phyloP scores from a whole-genome alignment of 1,139 yeast species.

The Pichia cactophila region DNA sequence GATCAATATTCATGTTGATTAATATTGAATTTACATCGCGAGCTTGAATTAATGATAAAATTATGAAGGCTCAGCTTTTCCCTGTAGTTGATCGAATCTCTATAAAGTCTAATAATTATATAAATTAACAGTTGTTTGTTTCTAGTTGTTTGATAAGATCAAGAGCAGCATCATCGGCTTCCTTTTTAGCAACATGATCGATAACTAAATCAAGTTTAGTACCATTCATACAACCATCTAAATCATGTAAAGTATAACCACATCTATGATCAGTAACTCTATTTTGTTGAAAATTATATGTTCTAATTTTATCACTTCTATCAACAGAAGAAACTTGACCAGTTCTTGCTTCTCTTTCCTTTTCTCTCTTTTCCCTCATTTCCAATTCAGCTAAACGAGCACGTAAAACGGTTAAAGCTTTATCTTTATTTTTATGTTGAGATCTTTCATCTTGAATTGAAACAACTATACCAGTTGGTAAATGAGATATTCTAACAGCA shows the following conservation, averaged over 20 bases:
- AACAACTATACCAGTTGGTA: conserved; percentile 86
- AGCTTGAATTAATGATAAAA: background rate
- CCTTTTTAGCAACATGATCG: conserved; percentile 42
- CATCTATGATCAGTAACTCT: conserved; percentile 93
- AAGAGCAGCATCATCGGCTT: conserved; percentile 39
- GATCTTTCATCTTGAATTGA: conserved; percentile 93
- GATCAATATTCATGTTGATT: no score
- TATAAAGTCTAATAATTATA: background rate
- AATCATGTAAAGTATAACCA: conserved; percentile 66
- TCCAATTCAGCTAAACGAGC: conserved; percentile 82
- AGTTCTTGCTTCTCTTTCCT: conserved; percentile 61
- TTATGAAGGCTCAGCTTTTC: background rate
- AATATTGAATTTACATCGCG: background rate
- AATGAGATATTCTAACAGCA: conserved; percentile 87
- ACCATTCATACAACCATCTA: conserved; percentile 77
- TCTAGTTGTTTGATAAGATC: conserved; percentile 28
- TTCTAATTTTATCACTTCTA: conserved; percentile 86
- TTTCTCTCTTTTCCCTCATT: conserved; percentile 53
- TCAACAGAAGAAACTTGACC: conserved; percentile 86
- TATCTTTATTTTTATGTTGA: conserved; percentile 93
- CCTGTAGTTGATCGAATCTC: no score
- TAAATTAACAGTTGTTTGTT: background rate
- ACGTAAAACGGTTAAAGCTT: conserved; percentile 75
- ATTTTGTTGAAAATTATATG: conserved; percentile 89
- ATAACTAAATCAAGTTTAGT: conserved; percentile 56